Evolutionary conservation across 768 basidiomycete species (phyloP).

Genomic region (Omphalotus guepiniiformis): DNA sequence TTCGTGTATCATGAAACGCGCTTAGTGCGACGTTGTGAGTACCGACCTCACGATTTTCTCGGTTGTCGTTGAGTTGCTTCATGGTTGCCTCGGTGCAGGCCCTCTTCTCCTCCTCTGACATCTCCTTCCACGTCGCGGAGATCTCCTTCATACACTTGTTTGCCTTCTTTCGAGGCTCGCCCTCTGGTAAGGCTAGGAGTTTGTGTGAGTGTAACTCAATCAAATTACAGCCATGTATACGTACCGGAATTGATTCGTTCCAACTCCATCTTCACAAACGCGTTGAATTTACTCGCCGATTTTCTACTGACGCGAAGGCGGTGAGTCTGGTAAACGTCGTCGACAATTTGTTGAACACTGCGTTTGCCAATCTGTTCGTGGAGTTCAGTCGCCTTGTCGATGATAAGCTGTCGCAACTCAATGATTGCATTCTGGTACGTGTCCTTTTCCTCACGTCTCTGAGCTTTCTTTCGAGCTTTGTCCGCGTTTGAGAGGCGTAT

Average conservation of each 20-base stretch:
- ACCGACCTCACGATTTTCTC: neutral
- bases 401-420: neutral
- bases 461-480: neutral
- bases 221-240: neutral
- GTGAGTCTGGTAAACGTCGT: neutral
- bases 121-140: neutral
- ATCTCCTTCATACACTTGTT: neutral
- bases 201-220: neutral
- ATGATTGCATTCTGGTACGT: neutral
- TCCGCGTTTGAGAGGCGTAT: neutral
- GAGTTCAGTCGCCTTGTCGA: neutral
- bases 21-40: neutral
- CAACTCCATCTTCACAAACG: neutral
- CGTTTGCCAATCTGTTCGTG: neutral
- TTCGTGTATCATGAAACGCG: neutral
- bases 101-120: neutral
- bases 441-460: neutral
- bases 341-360: neutral
- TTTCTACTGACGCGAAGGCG: neutral
- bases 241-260: conserved; percentile 2
- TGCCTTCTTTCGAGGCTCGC: neutral
- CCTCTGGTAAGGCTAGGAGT: neutral
- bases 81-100: neutral
- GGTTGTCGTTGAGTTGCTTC: neutral
- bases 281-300: neutral